Evolutionary conservation across 352 stramenopile genomes (phyloP).

Genomic region (Globisporangium carolinianum): DNA sequence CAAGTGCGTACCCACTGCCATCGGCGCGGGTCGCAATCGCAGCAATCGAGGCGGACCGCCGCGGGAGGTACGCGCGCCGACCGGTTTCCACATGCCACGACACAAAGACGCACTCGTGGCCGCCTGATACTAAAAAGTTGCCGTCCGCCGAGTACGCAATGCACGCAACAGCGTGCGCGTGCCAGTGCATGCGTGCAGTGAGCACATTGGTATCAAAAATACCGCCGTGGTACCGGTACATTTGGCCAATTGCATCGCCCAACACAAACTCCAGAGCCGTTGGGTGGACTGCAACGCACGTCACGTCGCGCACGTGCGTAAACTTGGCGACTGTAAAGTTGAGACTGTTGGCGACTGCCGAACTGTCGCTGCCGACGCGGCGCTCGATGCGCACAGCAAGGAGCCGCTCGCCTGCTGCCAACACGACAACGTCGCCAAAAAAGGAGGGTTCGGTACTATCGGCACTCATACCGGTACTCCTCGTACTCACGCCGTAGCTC

Average conservation of each 20-base stretch:
- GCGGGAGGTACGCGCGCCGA: conserved; percentile 67
- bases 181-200: conserved; percentile 77
- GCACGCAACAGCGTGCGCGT: conserved; percentile 71
- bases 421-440: conserved; percentile 44
- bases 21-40: conserved; percentile 47
- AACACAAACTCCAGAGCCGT: conserved; percentile 45
- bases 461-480: background rate
- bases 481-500: conserved; percentile 26
- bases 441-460: conserved; percentile 3
- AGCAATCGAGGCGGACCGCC: conserved; percentile 53
- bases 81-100: conserved; percentile 82
- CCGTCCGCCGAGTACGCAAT: conserved; percentile 72
- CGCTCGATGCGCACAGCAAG: conserved; percentile 31
- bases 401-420: conserved; percentile 26
- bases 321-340: conserved; percentile 32
- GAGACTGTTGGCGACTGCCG: conserved; percentile 18
- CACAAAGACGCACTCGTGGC: conserved; percentile 84
- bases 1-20: conserved; percentile 53
- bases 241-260: conserved; percentile 59
- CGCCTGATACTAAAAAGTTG: conserved; percentile 72
- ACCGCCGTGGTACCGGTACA: conserved; percentile 41
- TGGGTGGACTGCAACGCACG: conserved; percentile 53
- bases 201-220: background rate
- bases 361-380: conserved; percentile 19
- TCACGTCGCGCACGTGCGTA: conserved; percentile 41